Evolutionary conservation across 805 yeast species (phyloP).

Genomic region (Barnettozyma salicaria): DNA sequence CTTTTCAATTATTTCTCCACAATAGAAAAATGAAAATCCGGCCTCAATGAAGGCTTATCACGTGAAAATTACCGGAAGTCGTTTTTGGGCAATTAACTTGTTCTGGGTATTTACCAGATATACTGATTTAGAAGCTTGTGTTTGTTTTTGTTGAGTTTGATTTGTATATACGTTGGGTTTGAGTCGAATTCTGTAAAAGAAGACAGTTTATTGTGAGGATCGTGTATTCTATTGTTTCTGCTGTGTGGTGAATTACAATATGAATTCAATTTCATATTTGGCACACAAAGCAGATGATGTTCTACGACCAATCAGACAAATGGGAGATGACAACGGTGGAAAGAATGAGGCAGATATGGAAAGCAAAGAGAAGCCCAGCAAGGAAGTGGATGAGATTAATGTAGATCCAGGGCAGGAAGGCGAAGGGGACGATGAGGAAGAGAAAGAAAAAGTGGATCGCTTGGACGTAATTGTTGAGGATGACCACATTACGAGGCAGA

Average conservation of each 20-base stretch:
- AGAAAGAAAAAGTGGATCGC: background rate
- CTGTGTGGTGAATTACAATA: background rate
- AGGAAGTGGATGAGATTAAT: background rate
- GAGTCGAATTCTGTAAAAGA: background rate
- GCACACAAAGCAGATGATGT: constrained; percentile 24
- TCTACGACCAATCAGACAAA: constrained; percentile 14
- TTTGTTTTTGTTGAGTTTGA: constrained; percentile 1
- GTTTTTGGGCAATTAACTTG: no score
- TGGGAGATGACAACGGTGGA: constrained; percentile 1
- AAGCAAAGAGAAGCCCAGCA: background rate
- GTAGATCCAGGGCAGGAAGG: background rate
- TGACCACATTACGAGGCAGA: background rate
- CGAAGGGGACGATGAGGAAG: background rate
- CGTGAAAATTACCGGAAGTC: no score
- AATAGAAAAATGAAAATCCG: no score
- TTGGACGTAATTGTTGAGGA: background rate
- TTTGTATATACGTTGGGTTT: constrained; percentile 1
- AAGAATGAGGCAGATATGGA: background rate
- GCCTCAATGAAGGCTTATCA: no score
- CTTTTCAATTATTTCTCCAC: no score
- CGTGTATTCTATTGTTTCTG: background rate
- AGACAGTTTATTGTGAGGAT: no score
- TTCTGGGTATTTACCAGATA: background rate
- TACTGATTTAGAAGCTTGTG: background rate
- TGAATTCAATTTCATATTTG: constrained; percentile 27